A percentile compares a stretch with the other conserved stretches of the same genome.
Conservation (phyloP, 306 rosid genomes). For the Pachyrhizus erosus region DNA sequence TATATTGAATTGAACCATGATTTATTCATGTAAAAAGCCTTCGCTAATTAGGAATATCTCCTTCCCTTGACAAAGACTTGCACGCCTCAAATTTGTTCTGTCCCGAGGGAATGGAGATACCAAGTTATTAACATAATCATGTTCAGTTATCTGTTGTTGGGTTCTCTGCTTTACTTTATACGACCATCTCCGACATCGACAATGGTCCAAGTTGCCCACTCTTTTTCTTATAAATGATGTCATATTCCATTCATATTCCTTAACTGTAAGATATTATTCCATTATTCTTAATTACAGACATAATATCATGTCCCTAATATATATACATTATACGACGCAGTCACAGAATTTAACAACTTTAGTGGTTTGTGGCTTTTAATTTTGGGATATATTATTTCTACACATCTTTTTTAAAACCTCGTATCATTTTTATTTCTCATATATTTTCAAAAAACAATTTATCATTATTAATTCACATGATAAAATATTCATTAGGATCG, state of each 20-base stretch:
- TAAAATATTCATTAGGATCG: no score
- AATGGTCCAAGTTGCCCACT: slow-evolving; percentile 4
- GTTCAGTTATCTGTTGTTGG: slow-evolving; percentile 15
- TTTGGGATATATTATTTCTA: no score
- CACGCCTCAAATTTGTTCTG: slow-evolving; percentile 9
- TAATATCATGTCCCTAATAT: neutral
- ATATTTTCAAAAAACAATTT: no score
- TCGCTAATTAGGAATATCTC: slow-evolving; percentile 31
- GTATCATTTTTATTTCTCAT: no score
- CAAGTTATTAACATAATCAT: slow-evolving; percentile 35
- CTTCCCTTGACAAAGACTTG: slow-evolving; percentile 34
- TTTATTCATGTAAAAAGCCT: neutral
- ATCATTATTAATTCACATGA: no score
- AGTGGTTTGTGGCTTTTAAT: neutral
- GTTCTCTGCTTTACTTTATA: slow-evolving; percentile 36
- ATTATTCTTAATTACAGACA: slow-evolving; percentile 2
- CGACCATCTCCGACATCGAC: slow-evolving; percentile 15
- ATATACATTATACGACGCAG: no score
- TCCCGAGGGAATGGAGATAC: slow-evolving; percentile 28
- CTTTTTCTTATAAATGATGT: neutral
- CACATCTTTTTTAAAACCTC: neutral
- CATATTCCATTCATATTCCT: slow-evolving; percentile 32
- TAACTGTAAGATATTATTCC: neutral
- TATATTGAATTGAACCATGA: neutral
- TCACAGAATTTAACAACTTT: neutral